Percentiles rank a stretch among this genome's conserved stretches.
Evolutionary conservation across 148 eudicot genomes (phyloP).

Genomic region (Diospyros kaki): DNA sequence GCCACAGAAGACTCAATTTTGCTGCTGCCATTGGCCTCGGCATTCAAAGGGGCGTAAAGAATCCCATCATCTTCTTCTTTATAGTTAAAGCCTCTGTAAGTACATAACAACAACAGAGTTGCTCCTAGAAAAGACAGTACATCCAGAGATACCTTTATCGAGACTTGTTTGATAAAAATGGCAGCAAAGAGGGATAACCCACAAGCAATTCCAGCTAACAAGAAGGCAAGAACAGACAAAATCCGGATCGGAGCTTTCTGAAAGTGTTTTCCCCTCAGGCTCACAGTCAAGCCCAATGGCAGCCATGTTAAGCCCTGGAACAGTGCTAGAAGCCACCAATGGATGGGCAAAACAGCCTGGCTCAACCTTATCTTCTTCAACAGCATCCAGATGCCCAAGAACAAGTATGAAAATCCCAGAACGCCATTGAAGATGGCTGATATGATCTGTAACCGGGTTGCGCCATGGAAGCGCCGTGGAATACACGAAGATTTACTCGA

Average conservation of each 20-base stretch:
- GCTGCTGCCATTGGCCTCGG: conserved; percentile 22
- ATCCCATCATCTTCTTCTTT: conserved; percentile 32
- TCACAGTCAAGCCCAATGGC: conserved; percentile 36
- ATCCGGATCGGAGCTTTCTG: conserved; percentile 27
- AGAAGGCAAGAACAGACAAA: conserved; percentile 42
- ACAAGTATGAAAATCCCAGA: conserved; percentile 45
- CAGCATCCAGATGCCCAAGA: conserved; percentile 48
- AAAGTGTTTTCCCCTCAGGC: conserved; percentile 37
- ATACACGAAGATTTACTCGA: conserved; percentile 19
- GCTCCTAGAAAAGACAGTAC: conserved; percentile 57
- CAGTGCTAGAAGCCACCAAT: conserved; percentile 51
- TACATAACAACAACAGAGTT: conserved; percentile 49
- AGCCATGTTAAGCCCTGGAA: conserved; percentile 67
- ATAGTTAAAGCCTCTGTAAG: conserved; percentile 47
- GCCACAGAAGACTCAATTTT: conserved; percentile 28
- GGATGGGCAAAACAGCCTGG: conserved; percentile 35
- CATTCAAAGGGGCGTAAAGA: conserved; percentile 53
- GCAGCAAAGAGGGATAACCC: conserved; percentile 37
- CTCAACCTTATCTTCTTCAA: conserved; percentile 28
- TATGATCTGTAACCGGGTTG: conserved; percentile 36
- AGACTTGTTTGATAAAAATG: conserved; percentile 29
- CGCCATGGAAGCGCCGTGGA: conserved; percentile 18
- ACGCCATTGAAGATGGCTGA: conserved; percentile 59
- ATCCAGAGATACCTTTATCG: conserved; percentile 53
- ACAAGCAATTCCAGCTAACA: conserved; percentile 32